Evolutionary conservation across 441 rosid genomes (phyloP), one percentile per base, ranked within the genome.

Genomic region (Euphorbia celastroides): DNA sequence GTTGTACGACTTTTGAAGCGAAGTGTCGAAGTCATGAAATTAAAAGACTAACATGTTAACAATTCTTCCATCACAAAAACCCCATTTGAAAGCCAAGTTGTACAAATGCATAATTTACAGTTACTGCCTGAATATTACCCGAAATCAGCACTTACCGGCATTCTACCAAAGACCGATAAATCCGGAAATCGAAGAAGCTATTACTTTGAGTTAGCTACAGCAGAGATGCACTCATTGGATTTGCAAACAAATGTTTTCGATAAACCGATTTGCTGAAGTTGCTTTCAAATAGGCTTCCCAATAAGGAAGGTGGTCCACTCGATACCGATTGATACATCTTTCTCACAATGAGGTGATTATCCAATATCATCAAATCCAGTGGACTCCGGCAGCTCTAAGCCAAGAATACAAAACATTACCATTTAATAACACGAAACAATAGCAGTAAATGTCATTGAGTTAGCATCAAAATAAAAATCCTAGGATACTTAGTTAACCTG

Each of bases 331-430:
- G 88, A 62, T 75, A 75, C 98, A 88, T 88, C 72, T 77, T 86
- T 79, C 84, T 84, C 67, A 81, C 81, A 0, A 70, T 75, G 6
- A 88, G 73, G 77, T 92, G 91, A 69, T 77, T 78, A 20, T 94
- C 96, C 65, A 87, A 79, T 72, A 78, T 78, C 97, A 92, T 92
- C 69, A 82, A 78, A 78, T 89, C 88, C 81, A 94, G 54, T 65
- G 92, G 77, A 71, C 69, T 81, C 79, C 86, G 78, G 74, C 96
- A 88, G 70, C 93, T 90, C 98, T 94, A 70, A 22, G 74, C n/a
- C 25, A 70, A 36, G 57, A 1, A 64, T 65, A 54, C 14, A 17
- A 69, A 65, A 50, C 5, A 51, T 25, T n/a, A n/a, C 60, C 59
- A 16, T 25, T 51, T 30, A 30, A 17, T 17, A 26, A 54, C 70